Base-by-base conservation (phyloP, 495 filamentous ascomycete genomes). In the Usnea hakonensis region DNA sequence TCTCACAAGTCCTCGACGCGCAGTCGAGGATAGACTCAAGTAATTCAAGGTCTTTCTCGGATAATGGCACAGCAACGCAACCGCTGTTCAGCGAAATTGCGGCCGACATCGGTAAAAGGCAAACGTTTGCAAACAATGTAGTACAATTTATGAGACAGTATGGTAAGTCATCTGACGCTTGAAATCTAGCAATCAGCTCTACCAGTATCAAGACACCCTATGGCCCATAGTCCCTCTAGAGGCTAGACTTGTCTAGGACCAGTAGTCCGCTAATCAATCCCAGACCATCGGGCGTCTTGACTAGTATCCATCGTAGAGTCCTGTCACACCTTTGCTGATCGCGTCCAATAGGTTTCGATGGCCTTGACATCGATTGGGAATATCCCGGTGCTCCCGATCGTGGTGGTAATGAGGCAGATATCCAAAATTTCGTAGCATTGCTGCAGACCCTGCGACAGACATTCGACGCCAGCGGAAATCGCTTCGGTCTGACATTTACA, bases 371-470 rank as follows among this genome's bases (percentile, higher is more conserved):
- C 48, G 48, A 53, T 26, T 53, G 48, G 78, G 79, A 84, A 61
- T 83, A 80, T 60, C 81, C 81, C 0, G 77, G 59, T 0, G 77
- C 78, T 1, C 28, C 36, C 13, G 79, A 82, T 52, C 71, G 81
- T 5, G 75, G 76, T 13, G 82, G 80, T 5, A 46, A 60, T 0
- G 17, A 60, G 0, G 71, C 57, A 0, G 81, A 84, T 58, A 68
- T 40, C 10, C 54, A 52, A 0, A 82, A 83, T 67, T 81, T 67
- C 62, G 64, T 72, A 0, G 40, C 48, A 1, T 64, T 83, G 8
- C 46, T 83, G 10, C 50, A 69, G 38, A 69, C 72, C 2, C 36
- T 79, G 1, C 53, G 70, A 28, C 56, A 61, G 0, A 60, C 58
- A 1, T 65, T 74, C 28, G 60, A 64, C 1, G 9, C 46, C 0